phyloP scores from a whole-genome alignment of 2,329 filamentous ascomycete species.

The Aspergillus novoparasiticus region DNA sequence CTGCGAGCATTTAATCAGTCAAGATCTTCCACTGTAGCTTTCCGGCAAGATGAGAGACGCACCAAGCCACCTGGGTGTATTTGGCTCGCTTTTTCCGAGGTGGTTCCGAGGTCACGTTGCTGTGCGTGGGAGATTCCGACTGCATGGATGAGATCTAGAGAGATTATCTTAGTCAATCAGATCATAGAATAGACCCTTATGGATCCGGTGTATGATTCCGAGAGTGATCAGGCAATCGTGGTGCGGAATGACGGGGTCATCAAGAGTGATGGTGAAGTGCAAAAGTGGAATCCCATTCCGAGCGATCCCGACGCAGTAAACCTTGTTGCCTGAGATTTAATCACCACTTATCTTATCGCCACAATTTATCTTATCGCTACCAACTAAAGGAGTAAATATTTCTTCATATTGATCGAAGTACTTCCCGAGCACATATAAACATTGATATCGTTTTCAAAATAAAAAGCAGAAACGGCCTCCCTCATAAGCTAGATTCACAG shows the following conservation, averaged over 20 bases:
- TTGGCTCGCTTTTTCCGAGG: conserved; percentile 34
- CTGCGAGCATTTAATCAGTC: conserved; percentile 38
- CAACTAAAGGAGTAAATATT: not conserved
- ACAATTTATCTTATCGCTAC: not conserved
- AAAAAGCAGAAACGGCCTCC: not conserved
- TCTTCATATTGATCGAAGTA: not conserved
- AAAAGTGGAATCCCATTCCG: not conserved
- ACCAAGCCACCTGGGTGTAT: conserved; percentile 41
- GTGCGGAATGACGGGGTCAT: not conserved
- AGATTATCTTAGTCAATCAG: too few relatives aligned
- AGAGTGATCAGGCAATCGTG: not conserved
- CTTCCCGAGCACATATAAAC: not conserved
- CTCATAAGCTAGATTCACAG: not conserved
- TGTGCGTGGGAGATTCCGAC: conserved; percentile 7
- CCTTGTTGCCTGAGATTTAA: not conserved
- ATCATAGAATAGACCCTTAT: not conserved
- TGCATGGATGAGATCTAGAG: conserved; percentile 9
- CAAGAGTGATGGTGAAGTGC: not conserved
- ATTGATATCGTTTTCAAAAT: not conserved
- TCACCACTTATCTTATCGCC: not conserved
- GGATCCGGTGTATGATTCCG: not conserved
- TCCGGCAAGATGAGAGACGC: conserved; percentile 1
- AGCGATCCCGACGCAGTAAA: not conserved
- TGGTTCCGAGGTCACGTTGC: conserved; percentile 17
- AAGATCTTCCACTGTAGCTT: not conserved